Percentiles rank a stretch among this genome's conserved stretches.
phyloP scores from a whole-genome alignment of 176 grass and related monocot species.

The Urochloa ruziziensis region DNA sequence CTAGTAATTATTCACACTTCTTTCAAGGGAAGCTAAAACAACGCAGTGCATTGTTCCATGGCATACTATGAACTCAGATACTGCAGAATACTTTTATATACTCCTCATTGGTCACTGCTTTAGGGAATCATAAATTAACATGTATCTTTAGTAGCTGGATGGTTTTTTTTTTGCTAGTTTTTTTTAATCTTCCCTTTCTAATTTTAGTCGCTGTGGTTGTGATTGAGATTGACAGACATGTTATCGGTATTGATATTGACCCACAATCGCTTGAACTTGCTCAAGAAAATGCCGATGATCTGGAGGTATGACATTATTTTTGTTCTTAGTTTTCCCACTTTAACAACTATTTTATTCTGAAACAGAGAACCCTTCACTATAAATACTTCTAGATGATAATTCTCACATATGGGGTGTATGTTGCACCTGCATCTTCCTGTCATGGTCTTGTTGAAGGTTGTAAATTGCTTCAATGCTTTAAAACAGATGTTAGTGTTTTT shows the following conservation, averaged over 20 bases:
- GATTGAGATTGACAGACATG: conserved; percentile 57
- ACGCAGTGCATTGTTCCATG: not conserved
- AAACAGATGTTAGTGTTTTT: not conserved
- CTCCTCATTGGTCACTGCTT: not conserved
- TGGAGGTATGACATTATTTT: conserved; percentile 55
- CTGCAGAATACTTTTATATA: not conserved
- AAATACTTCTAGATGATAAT: not conserved
- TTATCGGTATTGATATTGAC: conserved; percentile 81
- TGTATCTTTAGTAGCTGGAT: not conserved
- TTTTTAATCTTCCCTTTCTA: not conserved
- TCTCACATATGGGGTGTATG: not conserved
- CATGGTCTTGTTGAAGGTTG: not conserved
- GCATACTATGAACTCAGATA: not conserved
- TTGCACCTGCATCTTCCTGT: not conserved
- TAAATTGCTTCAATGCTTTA: not conserved
- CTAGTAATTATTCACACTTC: not conserved
- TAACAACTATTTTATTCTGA: not conserved
- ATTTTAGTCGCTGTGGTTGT: not conserved
- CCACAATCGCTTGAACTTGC: conserved; percentile 77
- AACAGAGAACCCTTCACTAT: not conserved
- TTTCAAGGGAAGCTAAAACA: not conserved
- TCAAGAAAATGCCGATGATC: conserved; percentile 69
- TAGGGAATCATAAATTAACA: not conserved
- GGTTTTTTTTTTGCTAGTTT: conserved; percentile 11
- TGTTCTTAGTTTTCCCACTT: not conserved